These are phyloP conservation scores for Kwoniella sp. DNA, from an alignment of 768 basidiomycete species.

Conservation along the genomic window DNA sequence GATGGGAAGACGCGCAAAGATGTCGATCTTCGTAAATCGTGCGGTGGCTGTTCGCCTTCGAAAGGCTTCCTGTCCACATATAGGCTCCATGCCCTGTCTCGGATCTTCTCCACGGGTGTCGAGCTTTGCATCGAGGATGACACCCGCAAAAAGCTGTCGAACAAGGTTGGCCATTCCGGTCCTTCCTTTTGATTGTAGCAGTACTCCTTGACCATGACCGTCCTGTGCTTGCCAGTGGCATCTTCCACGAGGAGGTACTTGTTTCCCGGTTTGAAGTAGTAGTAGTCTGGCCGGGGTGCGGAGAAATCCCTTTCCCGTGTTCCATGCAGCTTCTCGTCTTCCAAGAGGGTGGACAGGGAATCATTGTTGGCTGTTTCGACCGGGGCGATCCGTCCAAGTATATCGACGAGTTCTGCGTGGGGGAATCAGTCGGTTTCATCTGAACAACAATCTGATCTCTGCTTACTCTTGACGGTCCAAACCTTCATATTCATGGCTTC, in stretches of 20 bases:
- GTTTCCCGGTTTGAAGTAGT: conserved; percentile 71
- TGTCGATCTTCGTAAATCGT: conserved; percentile 43
- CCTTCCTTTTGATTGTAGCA: conserved; percentile 45
- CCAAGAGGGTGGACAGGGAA: conserved; percentile 54
- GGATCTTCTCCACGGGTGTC: conserved; percentile 27
- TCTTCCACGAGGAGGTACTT: conserved; percentile 92
- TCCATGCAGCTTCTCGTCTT: conserved; percentile 80
- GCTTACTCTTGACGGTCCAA: conserved; percentile 63
- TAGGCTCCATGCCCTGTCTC: conserved; percentile 41
- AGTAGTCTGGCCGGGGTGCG: conserved; percentile 78
- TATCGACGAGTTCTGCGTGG: conserved; percentile 49
- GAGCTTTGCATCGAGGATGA: conserved; percentile 21
- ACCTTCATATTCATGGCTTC: conserved; percentile 64
- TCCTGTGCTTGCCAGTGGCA: conserved; percentile 72
- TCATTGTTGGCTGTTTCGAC: conserved; percentile 27
- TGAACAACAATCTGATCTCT: not conserved
- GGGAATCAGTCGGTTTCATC: not conserved
- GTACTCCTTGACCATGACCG: conserved; percentile 81
- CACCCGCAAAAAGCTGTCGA: conserved; percentile 50
- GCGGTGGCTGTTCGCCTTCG: conserved; percentile 31
- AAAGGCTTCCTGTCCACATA: conserved; percentile 39
- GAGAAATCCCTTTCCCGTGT: conserved; percentile 86
- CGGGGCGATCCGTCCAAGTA: conserved; percentile 37
- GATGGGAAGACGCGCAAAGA: conserved; percentile 43
- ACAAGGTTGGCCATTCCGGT: conserved; percentile 76